A percentile compares a stretch with the other conserved stretches of the same genome.
These are phyloP conservation scores for Evansstolkia leycettana DNA, from an alignment of 495 filamentous ascomycete species.

Conservation along the genomic window DNA sequence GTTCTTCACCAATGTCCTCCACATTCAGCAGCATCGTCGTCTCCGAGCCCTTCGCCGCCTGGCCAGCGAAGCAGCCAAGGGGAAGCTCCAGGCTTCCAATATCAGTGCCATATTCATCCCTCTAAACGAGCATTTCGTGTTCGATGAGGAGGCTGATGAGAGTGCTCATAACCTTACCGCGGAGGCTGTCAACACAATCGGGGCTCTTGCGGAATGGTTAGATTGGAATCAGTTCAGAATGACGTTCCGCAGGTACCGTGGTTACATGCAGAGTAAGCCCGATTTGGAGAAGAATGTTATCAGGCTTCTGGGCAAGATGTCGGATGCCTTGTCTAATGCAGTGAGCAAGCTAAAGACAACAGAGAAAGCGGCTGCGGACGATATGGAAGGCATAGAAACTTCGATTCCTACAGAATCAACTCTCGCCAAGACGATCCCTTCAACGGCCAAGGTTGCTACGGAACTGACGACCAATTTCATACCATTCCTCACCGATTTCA, in stretches of 20 bases:
- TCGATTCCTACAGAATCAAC: conserved; percentile 18
- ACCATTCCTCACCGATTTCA: conserved; percentile 61
- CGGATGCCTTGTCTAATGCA: conserved; percentile 55
- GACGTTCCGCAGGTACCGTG: conserved; percentile 65
- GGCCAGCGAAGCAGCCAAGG: conserved; percentile 47
- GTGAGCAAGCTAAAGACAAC: conserved; percentile 25
- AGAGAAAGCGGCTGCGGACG: conserved; percentile 23
- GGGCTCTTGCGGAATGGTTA: conserved; percentile 56
- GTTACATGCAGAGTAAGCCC: conserved; percentile 66
- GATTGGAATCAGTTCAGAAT: conserved; percentile 89
- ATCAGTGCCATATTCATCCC: conserved; percentile 82
- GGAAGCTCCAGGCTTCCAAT: conserved; percentile 56
- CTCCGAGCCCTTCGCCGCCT: conserved; percentile 71
- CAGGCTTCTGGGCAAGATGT: conserved; percentile 64
- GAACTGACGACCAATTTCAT: conserved; percentile 67
- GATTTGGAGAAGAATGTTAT: conserved; percentile 80
- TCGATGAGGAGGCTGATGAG: conserved; percentile 62
- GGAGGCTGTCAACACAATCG: conserved; percentile 66
- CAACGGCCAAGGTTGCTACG: conserved; percentile 52
- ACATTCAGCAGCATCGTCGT: conserved; percentile 82
- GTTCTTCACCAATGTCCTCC: conserved; percentile 86
- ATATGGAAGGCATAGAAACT: conserved; percentile 17
- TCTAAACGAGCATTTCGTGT: conserved; percentile 85
- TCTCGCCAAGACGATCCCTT: conserved; percentile 56
- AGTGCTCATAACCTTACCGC: conserved; percentile 74